phyloP scores from a whole-genome alignment of 768 basidiomycete genomes.

The Phallus indusiatus region DNA sequence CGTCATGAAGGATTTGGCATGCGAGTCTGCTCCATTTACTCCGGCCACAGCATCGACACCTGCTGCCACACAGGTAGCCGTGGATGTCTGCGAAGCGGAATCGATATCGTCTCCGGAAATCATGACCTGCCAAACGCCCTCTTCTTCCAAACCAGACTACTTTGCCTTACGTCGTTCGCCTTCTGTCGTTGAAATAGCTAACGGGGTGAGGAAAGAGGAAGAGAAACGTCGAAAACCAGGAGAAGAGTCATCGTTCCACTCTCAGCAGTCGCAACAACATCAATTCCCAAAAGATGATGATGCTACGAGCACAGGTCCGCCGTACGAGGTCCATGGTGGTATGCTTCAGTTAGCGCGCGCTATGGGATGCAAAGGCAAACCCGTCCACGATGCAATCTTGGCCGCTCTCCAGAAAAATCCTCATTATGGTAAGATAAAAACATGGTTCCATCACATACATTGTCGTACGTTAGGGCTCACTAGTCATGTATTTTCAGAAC shows the following conservation, averaged over 20 bases:
- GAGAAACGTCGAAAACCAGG: neutral
- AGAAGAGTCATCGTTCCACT: conserved; percentile 12
- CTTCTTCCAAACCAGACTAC: neutral
- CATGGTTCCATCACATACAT: neutral
- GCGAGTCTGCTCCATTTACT: conserved; percentile 45
- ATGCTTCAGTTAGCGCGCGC: conserved; percentile 71
- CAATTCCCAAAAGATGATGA: neutral
- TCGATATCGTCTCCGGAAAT: neutral
- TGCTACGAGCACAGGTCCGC: neutral
- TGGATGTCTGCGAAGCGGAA: conserved; percentile 13
- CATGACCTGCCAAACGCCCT: neutral
- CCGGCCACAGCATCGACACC: conserved; percentile 41
- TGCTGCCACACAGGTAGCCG: conserved; percentile 27
- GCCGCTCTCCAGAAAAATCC: conserved; percentile 61
- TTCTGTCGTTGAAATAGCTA: neutral
- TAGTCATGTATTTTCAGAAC: conserved; percentile 30
- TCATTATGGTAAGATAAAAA: conserved; percentile 49
- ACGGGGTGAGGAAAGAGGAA: conserved; percentile 20
- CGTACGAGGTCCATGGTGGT: conserved; percentile 67
- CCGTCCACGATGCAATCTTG: conserved; percentile 65
- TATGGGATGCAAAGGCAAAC: conserved; percentile 70
- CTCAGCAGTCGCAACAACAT: conserved; percentile 18
- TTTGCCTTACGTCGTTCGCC: neutral
- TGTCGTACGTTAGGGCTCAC: neutral
- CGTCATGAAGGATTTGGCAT: conserved; percentile 50